These are phyloP conservation scores for Jamesozyma jinghongensis DNA, from an alignment of 805 yeast species.

Conservation along the genomic window DNA sequence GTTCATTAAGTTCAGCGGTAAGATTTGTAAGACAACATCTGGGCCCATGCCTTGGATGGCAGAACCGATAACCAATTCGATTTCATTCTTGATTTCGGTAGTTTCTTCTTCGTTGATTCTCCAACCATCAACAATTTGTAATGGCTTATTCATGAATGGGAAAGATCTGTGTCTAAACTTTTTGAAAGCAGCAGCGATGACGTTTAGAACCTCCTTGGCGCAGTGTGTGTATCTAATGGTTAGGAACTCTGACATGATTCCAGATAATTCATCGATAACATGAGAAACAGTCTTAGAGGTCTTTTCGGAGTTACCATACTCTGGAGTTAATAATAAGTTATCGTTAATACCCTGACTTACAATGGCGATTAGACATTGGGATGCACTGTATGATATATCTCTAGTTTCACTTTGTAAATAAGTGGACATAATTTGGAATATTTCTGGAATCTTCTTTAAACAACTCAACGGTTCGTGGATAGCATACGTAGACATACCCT, in stretches of 20 bases:
- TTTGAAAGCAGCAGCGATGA: slow-evolving; percentile 52
- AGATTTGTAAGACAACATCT: slow-evolving; percentile 57
- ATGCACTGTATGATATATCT: slow-evolving; percentile 63
- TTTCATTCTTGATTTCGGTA: slow-evolving; percentile 55
- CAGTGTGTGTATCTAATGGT: slow-evolving; percentile 69
- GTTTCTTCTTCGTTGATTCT: slow-evolving; percentile 57
- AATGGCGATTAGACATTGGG: slow-evolving; percentile 80
- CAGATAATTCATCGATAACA: slow-evolving; percentile 50
- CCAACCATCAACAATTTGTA: slow-evolving; percentile 76
- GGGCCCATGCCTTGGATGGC: slow-evolving; percentile 83
- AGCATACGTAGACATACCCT: slow-evolving; percentile 54
- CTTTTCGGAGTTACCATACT: slow-evolving; percentile 34
- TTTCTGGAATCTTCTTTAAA: slow-evolving; percentile 45
- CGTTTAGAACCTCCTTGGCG: slow-evolving; percentile 62
- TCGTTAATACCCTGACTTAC: slow-evolving; percentile 60
- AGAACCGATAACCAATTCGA: slow-evolving; percentile 72
- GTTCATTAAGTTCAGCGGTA: slow-evolving; percentile 71
- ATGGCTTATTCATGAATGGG: slow-evolving; percentile 58
- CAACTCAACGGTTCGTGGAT: slow-evolving; percentile 44
- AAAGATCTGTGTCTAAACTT: slow-evolving; percentile 57
- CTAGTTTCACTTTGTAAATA: slow-evolving; percentile 60
- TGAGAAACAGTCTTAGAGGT: slow-evolving; percentile 40
- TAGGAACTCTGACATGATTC: slow-evolving; percentile 48
- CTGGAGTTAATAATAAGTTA: slow-evolving; percentile 48
- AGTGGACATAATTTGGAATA: slow-evolving; percentile 47